Evolutionary conservation across 1,284 basidiomycete species (phyloP), one percentile per base, ranked within the genome.

Genomic region (Sporisorium sorghi): DNA sequence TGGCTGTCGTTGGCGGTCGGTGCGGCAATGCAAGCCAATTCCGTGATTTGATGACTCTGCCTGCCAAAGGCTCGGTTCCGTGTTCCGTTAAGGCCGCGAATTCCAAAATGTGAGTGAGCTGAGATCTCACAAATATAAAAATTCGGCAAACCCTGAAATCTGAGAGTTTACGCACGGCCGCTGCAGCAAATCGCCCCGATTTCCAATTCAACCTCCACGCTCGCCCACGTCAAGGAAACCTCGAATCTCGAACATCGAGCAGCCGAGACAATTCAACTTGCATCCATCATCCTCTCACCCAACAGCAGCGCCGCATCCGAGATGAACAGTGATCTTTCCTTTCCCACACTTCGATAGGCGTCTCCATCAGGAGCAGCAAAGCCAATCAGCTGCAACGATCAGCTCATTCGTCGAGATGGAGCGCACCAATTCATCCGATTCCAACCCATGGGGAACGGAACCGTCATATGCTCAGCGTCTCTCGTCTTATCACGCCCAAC

Each of bases 361-460:
- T 23, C 57, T 33, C 5, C 37, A 40, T 9, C 33, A 43, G 21
- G 15, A 44, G 28, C 30, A 23, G 26, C 24, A 19, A n/a, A 26
- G 32, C 28, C 50, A 57, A 33, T 40, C 42, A 30, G 10, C 24
- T 30, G 28, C 28, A 30, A n/a, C 24, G 26, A 40, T 47, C 46
- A 7, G n/a, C 15, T 26, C 46, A 12, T 5, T 19, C n/a, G 10
- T 30, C 46, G 17, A 19, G 19, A 47, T 71, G 68, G 55, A 64
- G 52, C 55, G 52, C 47, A 59, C 63, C 56, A 48, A 59, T 12
- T 53, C 67, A 5, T 24, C 47, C 32, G 61, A 64, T 14, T 70
- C 61, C 17, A 73, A 73, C 47, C 71, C 71, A 15, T 73, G 71
- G 71, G 71, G 61, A 4, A 28, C 61, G 5, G 58, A 63, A 43